Base-by-base conservation (phyloP, 139 green algal species). In the Penium margaritaceum region DNA sequence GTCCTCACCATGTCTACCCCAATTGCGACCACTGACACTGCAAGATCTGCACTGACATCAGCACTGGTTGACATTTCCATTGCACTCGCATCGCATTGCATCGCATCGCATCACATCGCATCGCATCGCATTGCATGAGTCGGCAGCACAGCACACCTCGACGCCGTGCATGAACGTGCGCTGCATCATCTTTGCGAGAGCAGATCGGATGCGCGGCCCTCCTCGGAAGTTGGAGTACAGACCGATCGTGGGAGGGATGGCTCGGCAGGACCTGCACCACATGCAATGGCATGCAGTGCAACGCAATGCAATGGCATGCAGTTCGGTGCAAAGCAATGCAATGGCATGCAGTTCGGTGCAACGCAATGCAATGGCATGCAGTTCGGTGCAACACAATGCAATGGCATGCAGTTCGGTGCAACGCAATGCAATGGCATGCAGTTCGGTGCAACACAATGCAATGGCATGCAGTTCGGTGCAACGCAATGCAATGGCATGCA, bases 121-220 rank as follows among this genome's bases (percentile, higher is more conserved):
- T n/a, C n/a, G n/a, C n/a, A n/a, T n/a, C n/a, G n/a, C n/a, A n/a
- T n/a, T n/a, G n/a, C n/a, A n/a, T n/a, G n/a, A n/a, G n/a, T n/a
- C n/a, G n/a, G n/a, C n/a, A n/a, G n/a, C n/a, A n/a, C n/a, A n/a
- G n/a, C n/a, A n/a, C n/a, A n/a, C n/a, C n/a, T n/a, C 21, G 46
- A n/a, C 61, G 0, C 75, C 67, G n/a, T 55, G 57, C 67, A 75
- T 75, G 67, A 75, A 75, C 9, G 67, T 75, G 24, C 67, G 43
- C 33, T 75, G 27, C 67, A 75, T 75, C 67, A 75, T 75, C 54
- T 69, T 67, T 27, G 67, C 67, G 21, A 75, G 30, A 15, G 67
- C 43, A 19, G 30, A n/a, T 30, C 67, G 1, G 14, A 75, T 54
- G 1, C 32, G 27, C 29, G 74, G 36, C 38, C 67, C 41, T 12